phyloP scores from a whole-genome alignment of 305 asterid species.

The Fraxinus sp. region DNA sequence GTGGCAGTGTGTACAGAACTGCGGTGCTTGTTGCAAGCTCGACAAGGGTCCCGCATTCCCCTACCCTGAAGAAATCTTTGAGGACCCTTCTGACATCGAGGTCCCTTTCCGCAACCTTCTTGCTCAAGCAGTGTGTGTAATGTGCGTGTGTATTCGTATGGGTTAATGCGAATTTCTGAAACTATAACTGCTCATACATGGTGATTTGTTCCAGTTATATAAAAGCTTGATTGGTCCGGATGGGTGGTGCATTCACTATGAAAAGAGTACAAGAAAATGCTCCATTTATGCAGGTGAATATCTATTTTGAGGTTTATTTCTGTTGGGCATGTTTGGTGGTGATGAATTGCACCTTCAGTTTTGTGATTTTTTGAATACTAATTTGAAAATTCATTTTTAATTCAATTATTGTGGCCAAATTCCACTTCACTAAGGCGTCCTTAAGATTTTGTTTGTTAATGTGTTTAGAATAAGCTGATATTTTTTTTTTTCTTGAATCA shows the following conservation, averaged over 20 bases:
- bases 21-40: slow-evolving; percentile 97
- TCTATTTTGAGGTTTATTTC: slow-evolving; percentile 8
- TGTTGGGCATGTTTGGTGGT: background rate
- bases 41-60: slow-evolving; percentile 83
- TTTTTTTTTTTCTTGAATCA: background rate
- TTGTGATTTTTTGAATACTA: background rate
- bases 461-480: slow-evolving; percentile 7
- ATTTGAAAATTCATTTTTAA: background rate
- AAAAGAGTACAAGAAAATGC: slow-evolving; percentile 71
- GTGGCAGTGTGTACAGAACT: slow-evolving; percentile 78
- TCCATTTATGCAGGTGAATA: slow-evolving; percentile 72
- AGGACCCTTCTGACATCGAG: slow-evolving; percentile 74
- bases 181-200: background rate
- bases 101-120: slow-evolving; percentile 30
- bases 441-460: slow-evolving; percentile 4
- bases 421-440: background rate
- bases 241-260: slow-evolving; percentile 92
- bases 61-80: slow-evolving; percentile 71
- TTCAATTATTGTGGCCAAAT: background rate
- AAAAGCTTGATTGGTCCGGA: slow-evolving; percentile 77
- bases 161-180: background rate
- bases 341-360: background rate
- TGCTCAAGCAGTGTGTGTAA: background rate
- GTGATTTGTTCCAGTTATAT: slow-evolving; percentile 49
- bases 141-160: background rate